Evolutionary conservation across 164 flowering plant species (phyloP).

Genomic region (Aristolochia californica): DNA sequence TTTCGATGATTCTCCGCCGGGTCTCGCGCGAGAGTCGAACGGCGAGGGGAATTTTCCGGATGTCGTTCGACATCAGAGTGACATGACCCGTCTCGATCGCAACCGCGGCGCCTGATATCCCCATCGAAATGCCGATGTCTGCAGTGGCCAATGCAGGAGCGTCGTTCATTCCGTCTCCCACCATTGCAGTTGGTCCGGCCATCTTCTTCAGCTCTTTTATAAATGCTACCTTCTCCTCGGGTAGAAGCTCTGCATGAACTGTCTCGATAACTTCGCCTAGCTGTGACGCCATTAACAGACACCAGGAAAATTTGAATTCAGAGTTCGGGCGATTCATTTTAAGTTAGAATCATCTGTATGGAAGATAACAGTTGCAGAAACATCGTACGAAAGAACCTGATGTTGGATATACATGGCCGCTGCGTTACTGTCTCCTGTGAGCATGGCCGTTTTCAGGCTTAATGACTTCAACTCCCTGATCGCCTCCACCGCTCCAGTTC

Average conservation of each 20-base stretch:
- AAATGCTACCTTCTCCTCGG: conserved; percentile 67
- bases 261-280: conserved; percentile 43
- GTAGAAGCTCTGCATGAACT: conserved; percentile 80
- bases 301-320: background rate
- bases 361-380: background rate
- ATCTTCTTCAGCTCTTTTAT: conserved; percentile 39
- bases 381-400: conserved; percentile 34
- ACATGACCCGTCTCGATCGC: conserved; percentile 80
- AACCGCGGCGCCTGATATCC: conserved; percentile 82
- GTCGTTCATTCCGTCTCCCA: conserved; percentile 92
- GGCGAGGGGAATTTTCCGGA: conserved; percentile 57
- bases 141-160: conserved; percentile 90
- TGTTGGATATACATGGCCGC: conserved; percentile 67
- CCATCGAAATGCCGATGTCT: conserved; percentile 93
- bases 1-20: conserved; percentile 43
- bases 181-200: conserved; percentile 59
- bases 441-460: conserved; percentile 75
- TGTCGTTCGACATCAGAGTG: conserved; percentile 81
- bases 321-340: background rate
- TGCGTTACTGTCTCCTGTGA: conserved; percentile 73
- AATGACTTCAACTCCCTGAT: conserved; percentile 44
- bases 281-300: conserved; percentile 26
- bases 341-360: background rate
- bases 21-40: conserved; percentile 40
- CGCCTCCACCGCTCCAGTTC: conserved; percentile 64